phyloP scores from a whole-genome alignment of 139 green algal species.

The Pleodorina starrii region DNA sequence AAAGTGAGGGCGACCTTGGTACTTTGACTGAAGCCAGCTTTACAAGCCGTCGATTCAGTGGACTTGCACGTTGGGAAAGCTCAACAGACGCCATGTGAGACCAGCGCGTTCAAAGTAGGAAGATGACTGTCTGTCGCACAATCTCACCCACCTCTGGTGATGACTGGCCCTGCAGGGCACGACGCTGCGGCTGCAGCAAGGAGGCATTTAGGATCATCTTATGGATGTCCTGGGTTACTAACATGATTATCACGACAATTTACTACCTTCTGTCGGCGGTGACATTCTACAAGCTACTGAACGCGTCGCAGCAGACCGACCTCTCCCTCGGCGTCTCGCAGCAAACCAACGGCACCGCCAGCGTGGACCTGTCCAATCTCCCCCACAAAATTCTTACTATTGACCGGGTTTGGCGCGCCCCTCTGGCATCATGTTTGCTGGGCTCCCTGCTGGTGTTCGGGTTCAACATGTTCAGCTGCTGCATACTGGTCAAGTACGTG shows the following conservation, averaged over 20 bases:
- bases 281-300: slow-evolving; percentile 57
- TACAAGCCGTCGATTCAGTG: no score
- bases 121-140: not conserved
- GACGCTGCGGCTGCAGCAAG: slow-evolving; percentile 37
- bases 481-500: slow-evolving; percentile 49
- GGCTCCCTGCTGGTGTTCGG: slow-evolving; percentile 60
- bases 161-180: not conserved
- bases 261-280: slow-evolving; percentile 60
- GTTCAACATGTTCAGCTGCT: slow-evolving; percentile 66
- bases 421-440: slow-evolving; percentile 50
- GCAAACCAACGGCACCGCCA: no score
- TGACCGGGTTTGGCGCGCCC: slow-evolving; percentile 54
- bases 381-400: slow-evolving; percentile 16
- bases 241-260: slow-evolving; percentile 60
- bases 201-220: slow-evolving; percentile 52
- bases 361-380: no score
- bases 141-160: not conserved
- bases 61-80: no score
- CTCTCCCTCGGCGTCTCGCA: no score
- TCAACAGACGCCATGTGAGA: no score
- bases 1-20: no score
- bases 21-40: no score
- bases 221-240: slow-evolving; percentile 63
- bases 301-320: slow-evolving; percentile 19
- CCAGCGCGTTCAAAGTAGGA: no score